These are phyloP conservation scores for Candida schatavii DNA, from an alignment of 805 yeast species.

Conservation along the genomic window DNA sequence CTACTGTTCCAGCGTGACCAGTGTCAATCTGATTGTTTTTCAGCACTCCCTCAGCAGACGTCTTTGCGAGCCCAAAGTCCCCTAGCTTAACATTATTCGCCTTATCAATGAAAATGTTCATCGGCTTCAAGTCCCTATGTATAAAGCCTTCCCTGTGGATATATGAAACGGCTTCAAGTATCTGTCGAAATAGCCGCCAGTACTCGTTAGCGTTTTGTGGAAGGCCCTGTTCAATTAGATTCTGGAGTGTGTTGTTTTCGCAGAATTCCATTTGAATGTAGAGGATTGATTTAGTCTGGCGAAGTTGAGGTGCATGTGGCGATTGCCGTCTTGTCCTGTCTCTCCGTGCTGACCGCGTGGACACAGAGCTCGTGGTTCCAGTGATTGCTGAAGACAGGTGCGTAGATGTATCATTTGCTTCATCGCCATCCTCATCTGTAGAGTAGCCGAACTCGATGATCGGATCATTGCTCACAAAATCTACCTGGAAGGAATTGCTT, in stretches of 20 bases:
- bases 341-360: background rate
- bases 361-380: conserved; percentile 4
- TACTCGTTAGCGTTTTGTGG: conserved; percentile 72
- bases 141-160: conserved; percentile 93
- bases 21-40: conserved; percentile 36
- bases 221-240: conserved; percentile 72
- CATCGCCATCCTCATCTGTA: conserved; percentile 17
- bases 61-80: conserved; percentile 95
- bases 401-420: conserved; percentile 14
- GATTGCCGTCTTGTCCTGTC: conserved; percentile 2
- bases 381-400: conserved; percentile 4
- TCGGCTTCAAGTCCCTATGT: conserved; percentile 93
- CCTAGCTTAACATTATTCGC: conserved; percentile 89
- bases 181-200: conserved; percentile 86
- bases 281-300: conserved; percentile 56
- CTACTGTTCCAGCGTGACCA: background rate
- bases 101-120: conserved; percentile 91
- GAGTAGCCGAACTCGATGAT: conserved; percentile 52
- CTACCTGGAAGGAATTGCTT: conserved; percentile 44
- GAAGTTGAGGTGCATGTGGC: background rate
- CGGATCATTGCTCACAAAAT: conserved; percentile 65
- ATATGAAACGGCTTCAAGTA: conserved; percentile 84
- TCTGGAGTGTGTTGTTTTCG: conserved; percentile 86
- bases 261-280: conserved; percentile 99
- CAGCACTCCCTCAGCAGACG: conserved; percentile 41